Evolutionary conservation across 2,329 filamentous ascomycete genomes (phyloP).

Genomic region (Biscogniauxia sp.): DNA sequence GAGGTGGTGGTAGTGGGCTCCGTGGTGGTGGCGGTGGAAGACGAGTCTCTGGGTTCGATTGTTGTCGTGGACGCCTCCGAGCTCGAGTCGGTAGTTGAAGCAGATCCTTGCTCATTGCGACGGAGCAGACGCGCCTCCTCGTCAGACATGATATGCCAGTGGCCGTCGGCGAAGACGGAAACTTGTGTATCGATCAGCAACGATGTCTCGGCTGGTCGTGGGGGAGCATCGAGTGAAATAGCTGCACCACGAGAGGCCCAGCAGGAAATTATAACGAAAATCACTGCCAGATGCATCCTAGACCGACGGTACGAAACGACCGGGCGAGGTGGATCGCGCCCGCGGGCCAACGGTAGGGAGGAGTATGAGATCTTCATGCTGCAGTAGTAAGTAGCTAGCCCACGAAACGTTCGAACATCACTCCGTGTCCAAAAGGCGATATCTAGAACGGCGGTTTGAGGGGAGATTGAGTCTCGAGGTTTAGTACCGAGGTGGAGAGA

Average conservation of each 20-base stretch:
- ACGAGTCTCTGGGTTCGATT: conserved; percentile 31
- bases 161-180: conserved; percentile 33
- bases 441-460: neutral
- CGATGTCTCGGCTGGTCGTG: conserved; percentile 28
- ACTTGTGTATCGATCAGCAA: conserved; percentile 37
- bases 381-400: conserved; percentile 24
- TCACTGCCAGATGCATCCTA: conserved; percentile 30
- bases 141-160: conserved; percentile 38
- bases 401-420: conserved; percentile 24
- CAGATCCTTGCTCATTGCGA: conserved; percentile 9
- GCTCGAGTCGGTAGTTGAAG: conserved; percentile 1
- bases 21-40: conserved; percentile 23
- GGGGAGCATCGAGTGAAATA: conserved; percentile 25
- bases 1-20: conserved; percentile 28
- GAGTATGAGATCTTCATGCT: conserved; percentile 16
- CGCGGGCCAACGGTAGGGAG: conserved; percentile 18
- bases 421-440: conserved; percentile 17
- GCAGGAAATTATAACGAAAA: conserved; percentile 31
- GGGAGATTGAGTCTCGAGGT: neutral
- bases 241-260: conserved; percentile 26
- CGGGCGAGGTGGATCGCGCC: conserved; percentile 19
- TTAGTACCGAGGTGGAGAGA: neutral
- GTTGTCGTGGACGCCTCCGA: conserved; percentile 27
- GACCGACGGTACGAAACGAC: conserved; percentile 25
- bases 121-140: conserved; percentile 33